Evolutionary conservation across 2,329 filamentous ascomycete genomes (phyloP).

Genomic region (Venturia aucupariae): DNA sequence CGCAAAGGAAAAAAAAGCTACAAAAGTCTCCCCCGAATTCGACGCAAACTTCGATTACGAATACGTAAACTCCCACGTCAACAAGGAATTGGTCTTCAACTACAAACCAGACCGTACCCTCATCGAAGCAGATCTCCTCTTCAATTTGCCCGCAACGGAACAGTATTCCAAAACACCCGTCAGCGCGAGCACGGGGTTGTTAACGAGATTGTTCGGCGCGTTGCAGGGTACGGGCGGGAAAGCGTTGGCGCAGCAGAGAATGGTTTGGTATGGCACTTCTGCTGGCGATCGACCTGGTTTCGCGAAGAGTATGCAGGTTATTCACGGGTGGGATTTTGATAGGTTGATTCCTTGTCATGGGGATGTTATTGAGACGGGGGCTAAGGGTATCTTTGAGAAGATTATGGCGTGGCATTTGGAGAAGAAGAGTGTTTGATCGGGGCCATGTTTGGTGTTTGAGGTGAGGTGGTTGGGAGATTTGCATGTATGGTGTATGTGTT

Average conservation of each 20-base stretch:
- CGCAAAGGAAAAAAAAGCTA: constrained; percentile 23
- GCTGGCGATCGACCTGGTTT: constrained; percentile 56
- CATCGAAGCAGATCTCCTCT: constrained; percentile 83
- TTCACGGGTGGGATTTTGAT: constrained; percentile 75
- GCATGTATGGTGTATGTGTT: neutral
- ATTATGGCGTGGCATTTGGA: constrained; percentile 77
- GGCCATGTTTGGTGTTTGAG: neutral
- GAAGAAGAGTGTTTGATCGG: constrained; percentile 2
- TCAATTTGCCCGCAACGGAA: constrained; percentile 81
- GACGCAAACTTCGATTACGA: constrained; percentile 78
- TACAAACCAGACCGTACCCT: constrained; percentile 71
- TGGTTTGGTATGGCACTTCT: constrained; percentile 69
- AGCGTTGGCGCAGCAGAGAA: constrained; percentile 67
- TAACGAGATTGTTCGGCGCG: constrained; percentile 47
- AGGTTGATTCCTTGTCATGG: constrained; percentile 88
- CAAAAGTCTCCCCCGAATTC: constrained; percentile 64
- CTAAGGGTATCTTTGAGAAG: constrained; percentile 66
- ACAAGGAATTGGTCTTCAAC: constrained; percentile 80
- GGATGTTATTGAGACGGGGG: constrained; percentile 68
- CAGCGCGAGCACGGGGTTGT: constrained; percentile 45
- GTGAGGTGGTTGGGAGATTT: neutral
- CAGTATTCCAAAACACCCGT: constrained; percentile 57
- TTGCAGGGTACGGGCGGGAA: constrained; percentile 53
- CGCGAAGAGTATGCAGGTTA: constrained; percentile 57
- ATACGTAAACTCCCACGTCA: constrained; percentile 69